Conservation (phyloP, 2,329 filamentous ascomycete species). For the Talaromyces sp. region DNA sequence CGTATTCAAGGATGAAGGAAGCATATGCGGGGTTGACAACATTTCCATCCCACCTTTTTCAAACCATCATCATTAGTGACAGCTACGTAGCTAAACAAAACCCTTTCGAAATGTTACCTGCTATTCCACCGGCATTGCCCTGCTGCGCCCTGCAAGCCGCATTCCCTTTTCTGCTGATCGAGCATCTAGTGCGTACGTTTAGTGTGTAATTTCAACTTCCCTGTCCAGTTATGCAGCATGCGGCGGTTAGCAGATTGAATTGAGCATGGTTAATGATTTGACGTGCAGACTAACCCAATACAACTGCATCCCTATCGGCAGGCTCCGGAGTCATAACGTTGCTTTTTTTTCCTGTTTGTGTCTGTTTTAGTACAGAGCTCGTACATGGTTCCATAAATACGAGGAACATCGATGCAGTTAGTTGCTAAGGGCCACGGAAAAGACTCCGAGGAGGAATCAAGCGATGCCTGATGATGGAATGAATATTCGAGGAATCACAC, state of each 20-base stretch:
- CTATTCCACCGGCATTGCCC: neutral
- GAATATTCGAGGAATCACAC: neutral
- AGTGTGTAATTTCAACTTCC: neutral
- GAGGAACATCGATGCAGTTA: neutral
- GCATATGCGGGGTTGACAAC: neutral
- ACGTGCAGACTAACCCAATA: slow-evolving; percentile 10
- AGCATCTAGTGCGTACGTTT: neutral
- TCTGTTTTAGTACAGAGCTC: neutral
- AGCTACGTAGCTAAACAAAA: neutral
- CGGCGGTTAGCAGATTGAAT: slow-evolving; percentile 9
- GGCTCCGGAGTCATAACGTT: slow-evolving; percentile 7
- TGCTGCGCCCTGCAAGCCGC: neutral
- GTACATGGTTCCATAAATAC: slow-evolving; percentile 3
- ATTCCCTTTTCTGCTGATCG: neutral
- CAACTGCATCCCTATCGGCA: slow-evolving; percentile 11
- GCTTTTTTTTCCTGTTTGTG: neutral
- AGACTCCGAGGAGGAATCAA: neutral
- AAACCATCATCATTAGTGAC: neutral
- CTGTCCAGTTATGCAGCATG: slow-evolving; percentile 11
- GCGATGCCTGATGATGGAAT: neutral
- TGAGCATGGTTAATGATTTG: slow-evolving; percentile 8
- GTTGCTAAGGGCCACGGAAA: neutral
- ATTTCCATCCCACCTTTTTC: neutral
- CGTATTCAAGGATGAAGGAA: neutral
- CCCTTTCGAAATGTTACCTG: neutral